Evolutionary conservation across 2,329 filamentous ascomycete genomes (phyloP), one percentile per base, ranked within the genome.

Genomic region (Beauveria bassiana): DNA sequence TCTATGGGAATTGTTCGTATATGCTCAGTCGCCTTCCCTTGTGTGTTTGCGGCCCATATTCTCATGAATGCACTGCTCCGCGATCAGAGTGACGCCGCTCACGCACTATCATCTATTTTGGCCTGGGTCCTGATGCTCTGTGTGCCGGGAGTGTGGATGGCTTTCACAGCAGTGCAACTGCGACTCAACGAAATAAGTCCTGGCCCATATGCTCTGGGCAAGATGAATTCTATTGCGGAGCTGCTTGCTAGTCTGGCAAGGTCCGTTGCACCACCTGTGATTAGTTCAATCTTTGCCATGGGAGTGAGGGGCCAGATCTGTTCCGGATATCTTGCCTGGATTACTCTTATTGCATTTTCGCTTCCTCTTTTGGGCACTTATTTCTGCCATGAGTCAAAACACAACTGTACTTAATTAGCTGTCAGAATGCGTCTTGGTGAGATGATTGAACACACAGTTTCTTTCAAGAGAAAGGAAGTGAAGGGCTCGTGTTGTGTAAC

Each of bases 1-100:
- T 91, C 89, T 5, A 86, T 85, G 26, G 81, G 80, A 4, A 77
- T 93, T 0, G 74, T 93, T 63, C 79, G 81, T 5, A 65, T 75
- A 8, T 89, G 87, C 69, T 71, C 69, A 18, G 55, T 64, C 8
- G 65, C 63, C 7, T 92, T 88, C 75, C 88, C 89, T 0, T 68
- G 86, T 52, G 86, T 90, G 69, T 86, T 91, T 69, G 69, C 72
- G 1, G 59, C 84, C 0, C 78, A 82, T 62, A 86, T 87, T 68
- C 28, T 80, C 3, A 70, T 91, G 9, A 77, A 88, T 49, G 76
- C 81, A 2, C 64, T 74, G 2, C 65, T 75, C 3, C 69, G 74
- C 14, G 52, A 12, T 10, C 16, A 38, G 12, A 14, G 42, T 16
- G 16, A 31, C 3, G 38, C 50, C 4, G n/a, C 20, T 2, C 10